A percentile compares a stretch with the other conserved stretches of the same genome.
Evolutionary conservation across 345 rosid genomes (phyloP).

Genomic region (Citrus reticulata): DNA sequence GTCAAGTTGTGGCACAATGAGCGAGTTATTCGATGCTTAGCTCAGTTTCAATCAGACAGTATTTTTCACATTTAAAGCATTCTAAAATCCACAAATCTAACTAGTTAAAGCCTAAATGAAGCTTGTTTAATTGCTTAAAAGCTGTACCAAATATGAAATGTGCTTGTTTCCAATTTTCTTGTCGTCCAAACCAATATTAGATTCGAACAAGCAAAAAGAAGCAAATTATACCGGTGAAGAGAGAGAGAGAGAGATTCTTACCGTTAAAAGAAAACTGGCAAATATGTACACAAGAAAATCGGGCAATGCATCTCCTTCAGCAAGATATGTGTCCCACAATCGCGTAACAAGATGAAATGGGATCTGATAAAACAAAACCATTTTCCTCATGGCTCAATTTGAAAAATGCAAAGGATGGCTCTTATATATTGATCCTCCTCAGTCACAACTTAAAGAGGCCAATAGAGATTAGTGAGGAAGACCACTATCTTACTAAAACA

Average conservation of each 20-base stretch:
- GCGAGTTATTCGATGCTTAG: no score
- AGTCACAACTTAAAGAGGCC: not conserved
- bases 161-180: conserved; percentile 2
- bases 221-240: not conserved
- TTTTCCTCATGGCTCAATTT: conserved; percentile 11
- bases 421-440: not conserved
- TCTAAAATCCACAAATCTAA: not conserved
- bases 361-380: conserved; percentile 46
- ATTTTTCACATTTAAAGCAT: not conserved
- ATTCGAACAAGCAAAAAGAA: not conserved
- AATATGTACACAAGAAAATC: conserved; percentile 95
- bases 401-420: not conserved
- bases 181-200: not conserved
- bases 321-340: conserved; percentile 98
- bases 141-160: not conserved
- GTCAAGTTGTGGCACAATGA: not conserved
- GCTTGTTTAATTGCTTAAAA: not conserved
- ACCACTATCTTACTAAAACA: not conserved
- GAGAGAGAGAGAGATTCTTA: conserved; percentile 31
- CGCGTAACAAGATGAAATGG: conserved; percentile 86
- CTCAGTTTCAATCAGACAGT: no score
- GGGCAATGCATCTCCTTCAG: conserved; percentile 96
- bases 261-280: conserved; percentile 94
- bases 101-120: not conserved
- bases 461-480: not conserved